Evolutionary conservation across 2,329 filamentous ascomycete genomes (phyloP), one percentile per base, ranked within the genome.

Genomic region (Fusarium tricinctum): DNA sequence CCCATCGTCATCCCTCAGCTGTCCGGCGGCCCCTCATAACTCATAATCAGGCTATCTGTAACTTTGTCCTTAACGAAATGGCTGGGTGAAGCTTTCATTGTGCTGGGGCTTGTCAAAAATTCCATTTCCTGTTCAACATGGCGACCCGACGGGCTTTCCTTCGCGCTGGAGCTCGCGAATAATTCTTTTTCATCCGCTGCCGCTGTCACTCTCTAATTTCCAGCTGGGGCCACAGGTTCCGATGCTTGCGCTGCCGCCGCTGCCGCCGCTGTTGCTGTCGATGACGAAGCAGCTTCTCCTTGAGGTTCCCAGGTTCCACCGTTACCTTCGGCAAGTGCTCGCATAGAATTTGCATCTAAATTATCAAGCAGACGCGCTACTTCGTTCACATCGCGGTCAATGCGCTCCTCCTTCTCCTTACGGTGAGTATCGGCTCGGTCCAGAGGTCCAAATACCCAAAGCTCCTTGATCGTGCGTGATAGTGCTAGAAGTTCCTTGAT

Each of bases 401-500:
- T 74, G 58, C 72, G 73, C 48, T 77, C 77, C 46, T 81, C 79
- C 61, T 78, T 79, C 12, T 75, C 76, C 51, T 74, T 75, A 40
- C 75, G 74, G 42, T 76, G 75, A 20, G 74, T 73, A 58, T 82
- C 79, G 38, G 77, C 77, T 56, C 78, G 71, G 57, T 80, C 78
- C 28, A 84, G 77, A 47, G 82, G 74, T 1, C 82, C 78, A 57
- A 82, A 80, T 52, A 84, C 72, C 82, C 82, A 81, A 49, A 83
- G 76, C 73, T 85, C 77, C 66, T 84, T 83, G 74, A 84, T 77
- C 47, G 78, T 77, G 52, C 81, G 80, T 23, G 79, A 81, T 6
- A 83, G 76, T 6, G 81, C 74, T 55, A 83, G 77, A 9, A 83
- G 80, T 44, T 83, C 81, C 55, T 83, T 83, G 70, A 83, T 77